Evolutionary conservation across 2,329 filamentous ascomycete species (phyloP).

Genomic region (Claviceps sp.): DNA sequence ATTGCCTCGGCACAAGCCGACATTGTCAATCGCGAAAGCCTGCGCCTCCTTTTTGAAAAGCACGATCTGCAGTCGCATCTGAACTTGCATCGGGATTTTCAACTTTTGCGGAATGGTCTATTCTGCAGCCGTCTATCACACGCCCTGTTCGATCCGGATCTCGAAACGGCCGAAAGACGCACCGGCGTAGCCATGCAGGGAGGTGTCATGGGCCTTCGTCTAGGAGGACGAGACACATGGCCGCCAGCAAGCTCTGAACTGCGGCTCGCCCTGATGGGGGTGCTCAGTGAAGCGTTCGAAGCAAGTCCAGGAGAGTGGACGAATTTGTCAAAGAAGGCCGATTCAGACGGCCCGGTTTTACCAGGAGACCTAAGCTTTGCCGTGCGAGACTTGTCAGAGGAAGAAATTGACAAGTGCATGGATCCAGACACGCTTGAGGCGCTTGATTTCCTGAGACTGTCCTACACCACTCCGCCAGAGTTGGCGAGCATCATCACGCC

Average conservation of each 20-base stretch:
- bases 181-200: slow-evolving; percentile 56
- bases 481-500: slow-evolving; percentile 63
- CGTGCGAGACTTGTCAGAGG: slow-evolving; percentile 63
- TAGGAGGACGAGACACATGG: slow-evolving; percentile 75
- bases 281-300: slow-evolving; percentile 63
- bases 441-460: slow-evolving; percentile 81
- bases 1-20: slow-evolving; percentile 61
- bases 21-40: slow-evolving; percentile 63
- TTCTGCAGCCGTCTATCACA: slow-evolving; percentile 71
- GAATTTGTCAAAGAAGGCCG: slow-evolving; percentile 12
- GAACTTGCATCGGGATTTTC: slow-evolving; percentile 62
- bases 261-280: slow-evolving; percentile 74
- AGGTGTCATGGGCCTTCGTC: slow-evolving; percentile 64
- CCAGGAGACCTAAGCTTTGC: slow-evolving; percentile 69
- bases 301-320: slow-evolving; percentile 11
- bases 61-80: slow-evolving; percentile 64
- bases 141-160: slow-evolving; percentile 72
- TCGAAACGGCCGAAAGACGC: slow-evolving; percentile 64
- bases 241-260: slow-evolving; percentile 89
- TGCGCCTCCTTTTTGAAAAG: slow-evolving; percentile 60
- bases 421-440: slow-evolving; percentile 73
- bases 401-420: slow-evolving; percentile 73
- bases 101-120: slow-evolving; percentile 71
- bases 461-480: slow-evolving; percentile 64
- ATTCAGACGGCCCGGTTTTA: slow-evolving; percentile 27